A percentile compares a stretch with the other conserved stretches of the same genome.
These are phyloP conservation scores for Trametes cubensis DNA, from an alignment of 768 basidiomycete species.

Conservation along the genomic window DNA sequence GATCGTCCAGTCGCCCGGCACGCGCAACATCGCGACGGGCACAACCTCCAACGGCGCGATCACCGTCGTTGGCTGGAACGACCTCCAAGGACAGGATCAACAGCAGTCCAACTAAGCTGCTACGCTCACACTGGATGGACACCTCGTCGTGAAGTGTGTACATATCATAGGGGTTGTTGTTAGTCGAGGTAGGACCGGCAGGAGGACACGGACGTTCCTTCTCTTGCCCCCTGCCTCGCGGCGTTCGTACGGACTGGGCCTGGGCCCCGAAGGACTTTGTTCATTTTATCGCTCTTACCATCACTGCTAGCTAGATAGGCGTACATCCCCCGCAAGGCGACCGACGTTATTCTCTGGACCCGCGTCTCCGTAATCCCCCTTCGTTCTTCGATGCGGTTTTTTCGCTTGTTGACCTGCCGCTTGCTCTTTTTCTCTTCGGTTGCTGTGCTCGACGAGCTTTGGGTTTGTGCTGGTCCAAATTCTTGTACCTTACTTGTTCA, in stretches of 20 bases:
- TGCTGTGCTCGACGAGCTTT: slow-evolving; percentile 12
- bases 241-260: background rate
- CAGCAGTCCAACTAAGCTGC: slow-evolving; percentile 5
- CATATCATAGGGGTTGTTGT: slow-evolving; percentile 1
- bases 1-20: slow-evolving; percentile 32
- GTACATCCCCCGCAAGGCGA: background rate
- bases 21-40: slow-evolving; percentile 48
- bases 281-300: background rate
- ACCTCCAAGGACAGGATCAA: background rate
- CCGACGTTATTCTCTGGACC: background rate
- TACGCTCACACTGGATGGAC: no score
- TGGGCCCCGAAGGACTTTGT: slow-evolving; percentile 8
- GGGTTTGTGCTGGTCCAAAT: slow-evolving; percentile 14
- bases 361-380: slow-evolving; percentile 11
- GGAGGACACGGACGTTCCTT: slow-evolving; percentile 15
- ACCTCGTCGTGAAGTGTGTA: background rate
- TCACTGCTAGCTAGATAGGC: slow-evolving; percentile 15
- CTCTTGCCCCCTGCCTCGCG: background rate
- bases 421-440: background rate
- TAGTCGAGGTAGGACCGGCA: background rate
- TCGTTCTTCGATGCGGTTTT: background rate
- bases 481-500: slow-evolving; percentile 10
- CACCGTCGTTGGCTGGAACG: slow-evolving; percentile 50
- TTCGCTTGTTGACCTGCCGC: background rate
- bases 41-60: slow-evolving; percentile 44